phyloP scores from a whole-genome alignment of 2,329 filamentous ascomycete species.

The Claviceps fusiformis region DNA sequence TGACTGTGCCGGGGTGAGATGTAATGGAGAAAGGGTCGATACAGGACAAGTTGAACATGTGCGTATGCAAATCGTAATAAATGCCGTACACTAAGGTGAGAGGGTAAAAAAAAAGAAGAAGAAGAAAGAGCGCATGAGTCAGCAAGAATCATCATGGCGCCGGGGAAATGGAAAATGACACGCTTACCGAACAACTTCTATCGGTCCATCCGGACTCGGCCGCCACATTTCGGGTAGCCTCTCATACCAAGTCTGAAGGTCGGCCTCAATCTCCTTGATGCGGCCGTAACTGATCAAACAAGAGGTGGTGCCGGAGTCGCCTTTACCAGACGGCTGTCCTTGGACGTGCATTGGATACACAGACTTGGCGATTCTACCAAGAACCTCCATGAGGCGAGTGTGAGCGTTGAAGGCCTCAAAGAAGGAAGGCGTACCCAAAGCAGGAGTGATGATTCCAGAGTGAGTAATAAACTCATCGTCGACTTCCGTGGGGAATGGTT shows the following conservation, averaged over 20 bases:
- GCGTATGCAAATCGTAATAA: constrained; percentile 67
- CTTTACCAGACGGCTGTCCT: constrained; percentile 31
- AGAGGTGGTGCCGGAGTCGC: constrained; percentile 30
- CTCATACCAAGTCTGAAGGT: constrained; percentile 50
- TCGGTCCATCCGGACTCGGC: constrained; percentile 62
- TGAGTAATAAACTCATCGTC: constrained; percentile 55
- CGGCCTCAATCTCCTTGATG: constrained; percentile 51
- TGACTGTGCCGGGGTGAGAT: constrained; percentile 50
- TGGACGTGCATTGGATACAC: constrained; percentile 51
- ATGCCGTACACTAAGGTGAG: constrained; percentile 46
- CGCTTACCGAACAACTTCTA: constrained; percentile 61
- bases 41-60: constrained; percentile 71
- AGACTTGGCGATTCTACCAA: constrained; percentile 49
- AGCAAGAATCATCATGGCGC: background rate
- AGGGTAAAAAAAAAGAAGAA: no score
- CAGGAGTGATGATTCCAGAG: constrained; percentile 40
- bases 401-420: constrained; percentile 55
- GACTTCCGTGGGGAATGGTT: constrained; percentile 49
- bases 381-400: constrained; percentile 47
- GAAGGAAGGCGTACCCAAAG: constrained; percentile 41
- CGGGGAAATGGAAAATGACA: background rate
- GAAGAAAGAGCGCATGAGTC: background rate
- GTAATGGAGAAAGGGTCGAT: constrained; percentile 74
- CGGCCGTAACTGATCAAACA: constrained; percentile 50
- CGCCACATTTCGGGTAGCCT: constrained; percentile 61